Conservation (phyloP, 345 rosid genomes). For the Euclidium syriacum region DNA sequence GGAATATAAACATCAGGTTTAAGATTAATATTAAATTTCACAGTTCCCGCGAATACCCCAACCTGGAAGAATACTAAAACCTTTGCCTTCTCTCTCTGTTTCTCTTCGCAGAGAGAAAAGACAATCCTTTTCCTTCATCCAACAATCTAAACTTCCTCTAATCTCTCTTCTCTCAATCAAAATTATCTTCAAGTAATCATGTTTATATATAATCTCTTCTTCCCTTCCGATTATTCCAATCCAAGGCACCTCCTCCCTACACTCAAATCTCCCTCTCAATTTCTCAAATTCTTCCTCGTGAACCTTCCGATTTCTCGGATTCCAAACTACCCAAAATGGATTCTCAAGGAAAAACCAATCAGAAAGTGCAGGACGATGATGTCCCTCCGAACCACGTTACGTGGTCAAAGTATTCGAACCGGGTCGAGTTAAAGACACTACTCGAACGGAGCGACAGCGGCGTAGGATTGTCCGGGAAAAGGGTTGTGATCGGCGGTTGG, state of each 20-base stretch:
- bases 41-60: constrained; percentile 55
- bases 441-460: constrained; percentile 46
- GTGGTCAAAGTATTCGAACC: constrained; percentile 48
- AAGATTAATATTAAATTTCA: background rate
- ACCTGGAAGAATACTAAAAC: constrained; percentile 61
- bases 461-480: constrained; percentile 37
- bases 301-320: background rate
- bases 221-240: constrained; percentile 7
- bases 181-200: background rate
- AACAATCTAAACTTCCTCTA: constrained; percentile 41
- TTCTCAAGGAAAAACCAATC: constrained; percentile 12
- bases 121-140: constrained; percentile 65
- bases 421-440: constrained; percentile 55
- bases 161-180: constrained; percentile 30
- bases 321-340: constrained; percentile 21
- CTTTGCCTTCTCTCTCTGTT: constrained; percentile 24
- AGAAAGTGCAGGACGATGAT: background rate
- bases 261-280: background rate
- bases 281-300: background rate
- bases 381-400: background rate
- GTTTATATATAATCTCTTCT: constrained; percentile 24
- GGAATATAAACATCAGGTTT: background rate
- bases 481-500: constrained; percentile 86
- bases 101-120: constrained; percentile 20
- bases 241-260: background rate